Evolutionary conservation across 2,329 filamentous ascomycete species (phyloP), one percentile per base, ranked within the genome.

Genomic region (Rugonectria rugulosa): DNA sequence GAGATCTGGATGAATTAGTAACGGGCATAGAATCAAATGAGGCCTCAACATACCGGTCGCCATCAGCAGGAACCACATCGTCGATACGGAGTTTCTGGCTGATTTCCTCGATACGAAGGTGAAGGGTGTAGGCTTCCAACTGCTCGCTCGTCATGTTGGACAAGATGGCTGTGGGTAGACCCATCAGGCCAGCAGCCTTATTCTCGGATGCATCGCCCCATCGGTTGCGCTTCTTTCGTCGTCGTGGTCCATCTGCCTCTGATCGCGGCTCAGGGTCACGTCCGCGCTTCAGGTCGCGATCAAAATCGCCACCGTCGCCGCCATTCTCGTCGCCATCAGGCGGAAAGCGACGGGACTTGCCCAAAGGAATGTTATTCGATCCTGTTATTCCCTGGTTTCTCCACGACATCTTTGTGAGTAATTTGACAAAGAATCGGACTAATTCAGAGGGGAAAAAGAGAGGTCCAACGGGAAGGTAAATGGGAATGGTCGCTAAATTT

Each of bases 21-120:
- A 43, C 36, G 29, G 8, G 14, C 36, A 24, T 24, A 24, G 19
- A 12, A 20, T 14, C 6, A 47, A 40, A 20, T 32, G 29, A 19
- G n/a, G n/a, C 20, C 48, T 19, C 26, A 29, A 79, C 89, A 67
- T 82, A 97, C 94, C 95, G 88, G 73, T 98, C 94, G 67, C 92
- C 93, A 78, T 98, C 95, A 67, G 91, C 92, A 56, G 95, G 95
- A 60, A 99, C 95, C 50, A 99, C 95, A 82, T 99, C 95, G 79
- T 98, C 96, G 76, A 99, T 99, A 71, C 94, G 90, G 66, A 99
- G 87, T 84, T 99, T 99, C 80, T 99, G 94, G 73, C 92, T 98
- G 71, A 99, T 99, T 77, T 99, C 95, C 76, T 99, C 94, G 71
- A 99, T 98, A 71, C 95, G 92, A 70, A 99, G 80, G 78, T 99